Evolutionary conservation across 768 basidiomycete genomes (phyloP).

Genomic region (Boletus sp.): DNA sequence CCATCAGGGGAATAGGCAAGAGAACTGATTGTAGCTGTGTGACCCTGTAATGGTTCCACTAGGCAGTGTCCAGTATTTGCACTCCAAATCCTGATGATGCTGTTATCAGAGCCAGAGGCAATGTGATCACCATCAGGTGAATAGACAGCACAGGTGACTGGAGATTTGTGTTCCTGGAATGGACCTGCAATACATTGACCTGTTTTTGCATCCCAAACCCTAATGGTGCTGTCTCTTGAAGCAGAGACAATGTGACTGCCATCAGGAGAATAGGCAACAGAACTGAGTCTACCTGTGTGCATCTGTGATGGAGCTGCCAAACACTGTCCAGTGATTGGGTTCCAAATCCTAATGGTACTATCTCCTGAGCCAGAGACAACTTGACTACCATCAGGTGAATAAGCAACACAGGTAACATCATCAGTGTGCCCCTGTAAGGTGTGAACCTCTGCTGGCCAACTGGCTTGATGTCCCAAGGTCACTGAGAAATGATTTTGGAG

Average conservation of each 20-base stretch:
- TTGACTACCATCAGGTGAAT: conserved; percentile 22
- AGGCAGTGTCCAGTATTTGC: conserved; percentile 6
- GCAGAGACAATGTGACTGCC: conserved; percentile 17
- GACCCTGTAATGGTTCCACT: conserved; percentile 2
- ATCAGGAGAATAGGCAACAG: conserved; percentile 27
- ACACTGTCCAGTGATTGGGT: conserved; percentile 16
- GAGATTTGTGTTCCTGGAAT: conserved; percentile 4
- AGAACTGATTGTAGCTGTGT: background rate
- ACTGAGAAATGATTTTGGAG: conserved; percentile 13
- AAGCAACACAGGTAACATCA: conserved; percentile 12
- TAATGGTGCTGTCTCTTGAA: conserved; percentile 11
- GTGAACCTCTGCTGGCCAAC: conserved; percentile 20
- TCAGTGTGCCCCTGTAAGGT: conserved; percentile 14
- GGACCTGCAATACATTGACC: conserved; percentile 13
- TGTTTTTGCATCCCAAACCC: conserved; percentile 20
- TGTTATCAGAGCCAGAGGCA: conserved; percentile 19
- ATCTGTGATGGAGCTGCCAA: conserved; percentile 1
- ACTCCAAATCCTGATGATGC: conserved; percentile 16
- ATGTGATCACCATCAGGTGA: conserved; percentile 22
- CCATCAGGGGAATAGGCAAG: conserved; percentile 17
- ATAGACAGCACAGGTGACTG: conserved; percentile 9
- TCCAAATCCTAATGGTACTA: conserved; percentile 19
- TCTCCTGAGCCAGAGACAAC: conserved; percentile 27
- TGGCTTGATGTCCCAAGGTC: conserved; percentile 1
- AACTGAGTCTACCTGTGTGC: background rate